These are phyloP conservation scores for Chondrus crispus DNA, from an alignment of 23 red algal species.

Conservation along the genomic window DNA sequence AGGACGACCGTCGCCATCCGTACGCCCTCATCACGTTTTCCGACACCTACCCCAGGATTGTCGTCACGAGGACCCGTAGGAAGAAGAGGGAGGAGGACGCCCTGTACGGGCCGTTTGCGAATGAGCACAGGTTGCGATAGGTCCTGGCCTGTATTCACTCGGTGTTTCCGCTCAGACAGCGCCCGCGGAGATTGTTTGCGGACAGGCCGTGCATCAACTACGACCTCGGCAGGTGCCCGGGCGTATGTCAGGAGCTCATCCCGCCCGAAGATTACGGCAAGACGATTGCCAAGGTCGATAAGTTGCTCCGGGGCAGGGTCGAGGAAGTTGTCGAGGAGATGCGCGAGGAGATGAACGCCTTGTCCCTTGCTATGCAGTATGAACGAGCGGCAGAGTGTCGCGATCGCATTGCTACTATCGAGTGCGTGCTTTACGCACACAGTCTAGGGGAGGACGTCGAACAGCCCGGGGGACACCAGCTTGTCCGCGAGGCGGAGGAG, in stretches of 20 bases:
- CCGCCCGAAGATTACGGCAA: conserved; percentile 26
- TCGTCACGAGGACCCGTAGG: conserved; percentile 5
- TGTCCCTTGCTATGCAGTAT: conserved; percentile 19
- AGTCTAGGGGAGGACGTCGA: neutral
- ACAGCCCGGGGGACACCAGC: neutral
- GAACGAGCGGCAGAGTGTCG: conserved; percentile 58
- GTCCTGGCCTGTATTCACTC: conserved; percentile 31
- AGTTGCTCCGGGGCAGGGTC: conserved; percentile 56
- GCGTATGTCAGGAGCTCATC: conserved; percentile 78
- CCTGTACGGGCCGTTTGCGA: conserved; percentile 79
- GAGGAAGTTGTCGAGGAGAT: conserved; percentile 28
- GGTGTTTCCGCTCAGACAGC: conserved; percentile 73
- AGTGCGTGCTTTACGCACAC: conserved; percentile 25
- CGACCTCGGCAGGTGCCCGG: conserved; percentile 75
- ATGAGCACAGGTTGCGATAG: conserved; percentile 38
- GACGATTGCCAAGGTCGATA: conserved; percentile 54
- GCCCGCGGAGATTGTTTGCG: conserved; percentile 13
- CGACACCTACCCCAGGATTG: conserved; percentile 67
- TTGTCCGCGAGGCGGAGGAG: neutral
- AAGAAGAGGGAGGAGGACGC: neutral
- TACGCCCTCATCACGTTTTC: conserved; percentile 65
- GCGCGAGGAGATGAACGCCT: conserved; percentile 43
- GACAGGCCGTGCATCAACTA: conserved; percentile 83
- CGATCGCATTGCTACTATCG: conserved; percentile 39
- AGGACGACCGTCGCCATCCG: conserved; percentile 84